Conservation (phyloP, 208 protist genomes). For the Wallacemonas rigidus region DNA sequence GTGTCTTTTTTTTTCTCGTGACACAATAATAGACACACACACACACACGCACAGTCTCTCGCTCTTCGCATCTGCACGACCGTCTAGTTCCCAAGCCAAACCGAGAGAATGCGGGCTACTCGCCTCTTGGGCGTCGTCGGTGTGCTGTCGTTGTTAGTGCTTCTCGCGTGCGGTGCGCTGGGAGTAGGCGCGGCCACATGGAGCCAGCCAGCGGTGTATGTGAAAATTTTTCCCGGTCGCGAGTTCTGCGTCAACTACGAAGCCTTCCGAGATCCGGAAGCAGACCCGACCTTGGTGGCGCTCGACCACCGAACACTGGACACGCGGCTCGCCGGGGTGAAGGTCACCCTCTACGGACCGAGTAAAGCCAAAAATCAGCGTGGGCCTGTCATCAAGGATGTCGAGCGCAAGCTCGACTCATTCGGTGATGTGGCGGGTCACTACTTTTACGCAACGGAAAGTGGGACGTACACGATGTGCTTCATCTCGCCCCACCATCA, state of each 20-base stretch:
- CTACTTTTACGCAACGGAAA: constrained; percentile 67
- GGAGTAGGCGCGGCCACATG: constrained; percentile 6
- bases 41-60: too few species aligned
- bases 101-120: not conserved
- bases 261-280: constrained; percentile 60
- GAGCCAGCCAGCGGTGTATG: constrained; percentile 36
- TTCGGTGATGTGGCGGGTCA: constrained; percentile 47
- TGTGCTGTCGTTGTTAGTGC: constrained; percentile 16
- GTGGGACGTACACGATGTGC: constrained; percentile 71
- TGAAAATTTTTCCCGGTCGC: constrained; percentile 66
- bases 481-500: constrained; percentile 52
- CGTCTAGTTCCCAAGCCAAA: not conserved
- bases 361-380: constrained; percentile 30
- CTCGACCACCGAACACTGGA: constrained; percentile 63
- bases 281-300: constrained; percentile 52
- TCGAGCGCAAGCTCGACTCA: constrained; percentile 38
- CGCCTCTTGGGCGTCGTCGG: not conserved
- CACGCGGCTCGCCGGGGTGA: constrained; percentile 54
- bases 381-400: constrained; percentile 25
- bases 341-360: constrained; percentile 50
- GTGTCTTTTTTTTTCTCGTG: too few species aligned
- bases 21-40: too few species aligned
- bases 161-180: constrained; percentile 10
- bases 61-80: too few species aligned
- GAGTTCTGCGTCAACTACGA: constrained; percentile 73